Conservation (phyloP, 2,329 filamentous ascomycete genomes). For the Ampelomyces quisqualis region DNA sequence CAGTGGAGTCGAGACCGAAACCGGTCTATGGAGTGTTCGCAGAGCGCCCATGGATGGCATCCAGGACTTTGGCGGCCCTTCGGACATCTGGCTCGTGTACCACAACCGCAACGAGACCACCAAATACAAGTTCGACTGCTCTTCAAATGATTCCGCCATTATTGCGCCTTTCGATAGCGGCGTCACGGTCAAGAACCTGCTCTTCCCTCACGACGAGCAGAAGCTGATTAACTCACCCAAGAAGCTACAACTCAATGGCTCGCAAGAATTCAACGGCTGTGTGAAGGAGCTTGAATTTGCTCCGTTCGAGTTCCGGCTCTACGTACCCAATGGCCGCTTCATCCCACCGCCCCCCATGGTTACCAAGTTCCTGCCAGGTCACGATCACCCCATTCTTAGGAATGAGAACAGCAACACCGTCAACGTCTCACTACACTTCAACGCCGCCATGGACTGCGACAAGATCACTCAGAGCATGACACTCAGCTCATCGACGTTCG, state of each 20-base stretch:
- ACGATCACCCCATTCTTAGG: background rate
- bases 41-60: background rate
- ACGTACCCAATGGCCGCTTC: background rate
- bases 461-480: background rate
- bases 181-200: background rate
- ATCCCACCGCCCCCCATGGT: background rate
- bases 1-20: background rate
- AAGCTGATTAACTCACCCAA: background rate
- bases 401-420: background rate
- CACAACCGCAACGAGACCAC: background rate
- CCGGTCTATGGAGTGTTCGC: background rate
- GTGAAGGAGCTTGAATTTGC: background rate
- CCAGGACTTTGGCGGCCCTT: background rate
- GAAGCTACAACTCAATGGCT: background rate
- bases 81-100: background rate
- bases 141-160: background rate
- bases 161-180: background rate
- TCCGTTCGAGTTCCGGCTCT: background rate
- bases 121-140: background rate
- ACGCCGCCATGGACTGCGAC: background rate
- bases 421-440: background rate
- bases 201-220: background rate
- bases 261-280: background rate
- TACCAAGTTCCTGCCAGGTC: background rate
- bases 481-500: background rate